phyloP scores from a whole-genome alignment of 2,329 filamentous ascomycete genomes.

The Pseudofabraea citricarpa region DNA sequence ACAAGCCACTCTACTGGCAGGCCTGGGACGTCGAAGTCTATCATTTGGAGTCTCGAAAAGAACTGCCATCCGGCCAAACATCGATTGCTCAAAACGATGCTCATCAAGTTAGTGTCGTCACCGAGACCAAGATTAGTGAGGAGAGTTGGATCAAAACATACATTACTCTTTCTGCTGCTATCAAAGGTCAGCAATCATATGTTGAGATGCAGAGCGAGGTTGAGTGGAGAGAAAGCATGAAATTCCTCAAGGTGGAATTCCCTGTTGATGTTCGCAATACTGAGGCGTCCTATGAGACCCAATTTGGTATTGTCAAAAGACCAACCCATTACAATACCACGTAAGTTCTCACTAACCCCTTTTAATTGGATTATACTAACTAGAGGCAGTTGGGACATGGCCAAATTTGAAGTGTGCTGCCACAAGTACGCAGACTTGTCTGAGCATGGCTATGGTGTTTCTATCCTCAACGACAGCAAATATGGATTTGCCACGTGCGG shows the following conservation, averaged over 20 bases:
- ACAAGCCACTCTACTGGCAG: constrained; percentile 96
- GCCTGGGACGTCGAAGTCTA: constrained; percentile 98
- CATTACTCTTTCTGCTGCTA: constrained; percentile 69
- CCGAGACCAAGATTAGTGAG: constrained; percentile 82
- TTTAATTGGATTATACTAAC: constrained; percentile 21
- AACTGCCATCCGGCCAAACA: constrained; percentile 65
- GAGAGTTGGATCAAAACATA: constrained; percentile 82
- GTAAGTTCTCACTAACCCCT: constrained; percentile 32
- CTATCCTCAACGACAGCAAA: constrained; percentile 90
- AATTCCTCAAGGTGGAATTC: constrained; percentile 98
- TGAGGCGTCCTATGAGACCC: constrained; percentile 91
- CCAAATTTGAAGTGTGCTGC: constrained; percentile 94
- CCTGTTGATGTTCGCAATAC: constrained; percentile 87
- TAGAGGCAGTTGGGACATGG: constrained; percentile 75
- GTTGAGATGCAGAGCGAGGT: constrained; percentile 80
- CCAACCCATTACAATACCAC: constrained; percentile 97
- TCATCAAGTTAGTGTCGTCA: constrained; percentile 76
- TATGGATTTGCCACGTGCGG: constrained; percentile 92
- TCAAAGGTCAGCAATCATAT: constrained; percentile 60
- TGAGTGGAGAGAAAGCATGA: constrained; percentile 97
- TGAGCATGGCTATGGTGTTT: constrained; percentile 84
- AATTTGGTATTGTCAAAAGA: constrained; percentile 81
- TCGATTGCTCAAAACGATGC: constrained; percentile 66
- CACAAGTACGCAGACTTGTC: constrained; percentile 92
- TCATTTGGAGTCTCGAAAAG: constrained; percentile 80